These are phyloP conservation scores for Kuraishia hungarica DNA, from an alignment of 805 yeast species.

Conservation along the genomic window DNA sequence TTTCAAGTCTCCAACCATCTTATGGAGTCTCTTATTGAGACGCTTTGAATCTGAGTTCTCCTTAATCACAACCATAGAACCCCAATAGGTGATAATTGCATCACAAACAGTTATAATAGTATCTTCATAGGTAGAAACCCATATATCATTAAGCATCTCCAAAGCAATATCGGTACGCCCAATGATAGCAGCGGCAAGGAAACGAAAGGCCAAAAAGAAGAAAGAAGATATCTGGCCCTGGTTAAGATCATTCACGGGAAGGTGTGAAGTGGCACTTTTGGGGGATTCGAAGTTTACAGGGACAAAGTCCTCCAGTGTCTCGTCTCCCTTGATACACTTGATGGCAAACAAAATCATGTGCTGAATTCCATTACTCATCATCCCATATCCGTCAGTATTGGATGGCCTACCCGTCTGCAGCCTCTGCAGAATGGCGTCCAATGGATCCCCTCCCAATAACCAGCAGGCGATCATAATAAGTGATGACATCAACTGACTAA, in stretches of 20 bases:
- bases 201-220: neutral
- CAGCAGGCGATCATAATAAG: conserved; percentile 10
- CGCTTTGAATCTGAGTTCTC: neutral
- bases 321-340: conserved; percentile 3
- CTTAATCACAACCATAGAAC: neutral
- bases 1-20: conserved; percentile 15
- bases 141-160: neutral
- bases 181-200: neutral
- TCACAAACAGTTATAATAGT: neutral
- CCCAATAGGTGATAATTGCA: neutral
- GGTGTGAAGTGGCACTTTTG: neutral
- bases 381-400: neutral
- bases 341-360: neutral
- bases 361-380: neutral
- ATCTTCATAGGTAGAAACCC: neutral
- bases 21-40: conserved; percentile 10
- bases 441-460: conserved; percentile 8
- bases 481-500: conserved; percentile 2
- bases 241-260: neutral
- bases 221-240: neutral
- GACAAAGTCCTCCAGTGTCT: neutral
- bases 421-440: conserved; percentile 5
- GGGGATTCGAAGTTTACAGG: neutral
- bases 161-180: neutral
- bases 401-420: conserved; percentile 1